A percentile compares a stretch with the other conserved stretches of the same genome.
These are phyloP conservation scores for Aspergillus diversus DNA, from an alignment of 495 filamentous ascomycete genomes.

Conservation along the genomic window DNA sequence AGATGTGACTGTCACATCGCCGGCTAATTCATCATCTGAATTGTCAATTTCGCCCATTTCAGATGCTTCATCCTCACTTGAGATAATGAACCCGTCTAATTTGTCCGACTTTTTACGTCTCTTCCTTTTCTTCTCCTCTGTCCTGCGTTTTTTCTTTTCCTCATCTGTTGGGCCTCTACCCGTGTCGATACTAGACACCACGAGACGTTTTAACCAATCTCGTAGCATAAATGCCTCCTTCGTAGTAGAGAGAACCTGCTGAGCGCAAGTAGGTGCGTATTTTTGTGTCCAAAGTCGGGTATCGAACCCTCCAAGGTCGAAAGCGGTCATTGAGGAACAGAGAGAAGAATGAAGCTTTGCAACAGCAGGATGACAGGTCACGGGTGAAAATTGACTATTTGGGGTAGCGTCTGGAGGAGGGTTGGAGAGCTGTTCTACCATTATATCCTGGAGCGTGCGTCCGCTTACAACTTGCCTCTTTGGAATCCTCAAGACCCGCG, in stretches of 20 bases:
- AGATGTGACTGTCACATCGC: constrained; percentile 36
- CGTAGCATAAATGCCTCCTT: constrained; percentile 70
- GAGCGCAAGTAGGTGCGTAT: constrained; percentile 73
- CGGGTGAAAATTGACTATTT: neutral
- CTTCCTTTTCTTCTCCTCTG: constrained; percentile 56
- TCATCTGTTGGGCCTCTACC: constrained; percentile 51
- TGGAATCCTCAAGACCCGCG: constrained; percentile 37
- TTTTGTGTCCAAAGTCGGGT: constrained; percentile 78
- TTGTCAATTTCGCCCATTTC: constrained; percentile 77
- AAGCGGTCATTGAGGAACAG: constrained; percentile 66
- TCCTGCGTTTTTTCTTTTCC: constrained; percentile 47
- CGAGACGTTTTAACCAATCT: constrained; percentile 82
- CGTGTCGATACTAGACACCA: constrained; percentile 71
- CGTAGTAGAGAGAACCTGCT: constrained; percentile 76
- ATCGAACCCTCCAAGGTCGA: constrained; percentile 80
- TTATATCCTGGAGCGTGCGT: constrained; percentile 32
- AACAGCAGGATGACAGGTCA: constrained; percentile 60
- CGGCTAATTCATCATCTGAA: constrained; percentile 57
- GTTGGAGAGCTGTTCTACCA: constrained; percentile 42
- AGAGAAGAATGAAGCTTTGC: constrained; percentile 62
- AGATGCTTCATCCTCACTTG: constrained; percentile 77
- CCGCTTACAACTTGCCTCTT: constrained; percentile 41
- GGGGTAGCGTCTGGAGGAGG: neutral
- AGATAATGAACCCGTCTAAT: constrained; percentile 83
- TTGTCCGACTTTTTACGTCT: constrained; percentile 69